Conservation (phyloP, 257 asterid genomes). For the Petunia secreta region DNA sequence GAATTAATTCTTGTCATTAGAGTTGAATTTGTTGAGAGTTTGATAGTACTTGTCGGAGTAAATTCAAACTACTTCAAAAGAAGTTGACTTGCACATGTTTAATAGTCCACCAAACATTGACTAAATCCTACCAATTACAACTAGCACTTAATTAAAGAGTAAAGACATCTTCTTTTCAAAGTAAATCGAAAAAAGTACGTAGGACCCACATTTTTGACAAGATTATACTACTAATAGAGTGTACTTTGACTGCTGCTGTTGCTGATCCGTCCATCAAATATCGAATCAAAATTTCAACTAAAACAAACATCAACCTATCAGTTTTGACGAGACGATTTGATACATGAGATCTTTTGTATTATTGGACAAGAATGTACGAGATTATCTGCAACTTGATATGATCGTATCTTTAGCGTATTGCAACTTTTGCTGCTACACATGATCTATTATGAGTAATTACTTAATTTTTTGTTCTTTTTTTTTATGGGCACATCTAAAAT, state of each 20-base stretch:
- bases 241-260: neutral
- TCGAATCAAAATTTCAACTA: neutral
- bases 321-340: slow-evolving; percentile 7
- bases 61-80: slow-evolving; percentile 16
- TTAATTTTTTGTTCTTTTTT: neutral
- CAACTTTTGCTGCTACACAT: slow-evolving; percentile 5
- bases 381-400: neutral
- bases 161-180: neutral
- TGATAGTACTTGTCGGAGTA: neutral
- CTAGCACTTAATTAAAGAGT: neutral
- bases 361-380: slow-evolving; percentile 6
- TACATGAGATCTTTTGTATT: neutral
- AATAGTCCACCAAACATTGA: slow-evolving; percentile 17
- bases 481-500: too few species aligned
- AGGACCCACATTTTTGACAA: neutral
- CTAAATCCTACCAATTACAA: neutral
- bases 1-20: neutral
- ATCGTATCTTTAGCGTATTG: neutral
- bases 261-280: slow-evolving; percentile 2
- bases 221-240: neutral
- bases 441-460: neutral
- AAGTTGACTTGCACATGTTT: slow-evolving; percentile 14
- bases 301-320: neutral
- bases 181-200: neutral
- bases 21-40: neutral